phyloP scores from a whole-genome alignment of 2,329 filamentous ascomycete genomes.

The Cladosporium sp. region DNA sequence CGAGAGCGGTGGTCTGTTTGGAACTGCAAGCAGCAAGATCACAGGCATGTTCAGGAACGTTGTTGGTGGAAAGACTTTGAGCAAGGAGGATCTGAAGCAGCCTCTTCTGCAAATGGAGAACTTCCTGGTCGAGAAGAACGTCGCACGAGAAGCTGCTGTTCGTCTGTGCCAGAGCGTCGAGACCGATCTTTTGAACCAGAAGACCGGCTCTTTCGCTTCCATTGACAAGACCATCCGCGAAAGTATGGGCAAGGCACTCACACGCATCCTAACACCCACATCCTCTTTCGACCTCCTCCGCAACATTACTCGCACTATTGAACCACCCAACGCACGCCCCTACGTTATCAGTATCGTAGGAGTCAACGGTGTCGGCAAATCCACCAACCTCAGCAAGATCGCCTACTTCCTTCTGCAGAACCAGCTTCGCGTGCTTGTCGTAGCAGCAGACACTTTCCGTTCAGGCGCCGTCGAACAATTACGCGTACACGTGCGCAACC shows the following conservation, averaged over 20 bases:
- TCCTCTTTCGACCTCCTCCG: slow-evolving; percentile 91
- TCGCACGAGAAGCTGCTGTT: slow-evolving; percentile 89
- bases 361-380: slow-evolving; percentile 98
- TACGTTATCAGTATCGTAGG: slow-evolving; percentile 98
- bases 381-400: slow-evolving; percentile 95
- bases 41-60: slow-evolving; percentile 91
- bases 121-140: slow-evolving; percentile 91
- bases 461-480: slow-evolving; percentile 97
- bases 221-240: slow-evolving; percentile 78
- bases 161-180: slow-evolving; percentile 90
- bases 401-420: slow-evolving; percentile 98
- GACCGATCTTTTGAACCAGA: slow-evolving; percentile 83
- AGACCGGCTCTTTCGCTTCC: slow-evolving; percentile 83
- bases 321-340: slow-evolving; percentile 67
- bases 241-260: slow-evolving; percentile 88
- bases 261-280: slow-evolving; percentile 93
- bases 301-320: slow-evolving; percentile 81
- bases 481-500: slow-evolving; percentile 89
- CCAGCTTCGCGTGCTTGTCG: slow-evolving; percentile 91
- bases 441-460: slow-evolving; percentile 94
- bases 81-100: slow-evolving; percentile 84
- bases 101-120: slow-evolving; percentile 96
- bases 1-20: slow-evolving; percentile 66
- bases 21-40: slow-evolving; percentile 78
- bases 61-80: slow-evolving; percentile 89